Percentiles rank a stretch among this genome's conserved stretches.
Evolutionary conservation across 2,329 filamentous ascomycete species (phyloP).

Genomic region (Verticillium dahliae): DNA sequence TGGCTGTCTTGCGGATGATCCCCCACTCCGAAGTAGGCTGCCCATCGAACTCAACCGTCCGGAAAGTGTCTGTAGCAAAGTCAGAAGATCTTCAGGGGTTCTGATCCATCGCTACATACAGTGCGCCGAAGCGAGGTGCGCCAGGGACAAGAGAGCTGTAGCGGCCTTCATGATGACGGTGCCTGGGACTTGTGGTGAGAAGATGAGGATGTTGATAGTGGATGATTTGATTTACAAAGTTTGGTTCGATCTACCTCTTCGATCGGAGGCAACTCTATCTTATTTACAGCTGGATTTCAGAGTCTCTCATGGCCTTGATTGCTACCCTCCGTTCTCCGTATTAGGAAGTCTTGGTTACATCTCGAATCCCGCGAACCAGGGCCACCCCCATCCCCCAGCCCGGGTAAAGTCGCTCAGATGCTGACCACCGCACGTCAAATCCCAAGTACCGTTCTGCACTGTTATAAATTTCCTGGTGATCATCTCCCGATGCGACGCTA

Average conservation of each 20-base stretch:
- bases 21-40: constrained; percentile 18
- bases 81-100: background rate
- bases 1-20: constrained; percentile 23
- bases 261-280: background rate
- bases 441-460: background rate
- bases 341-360: background rate
- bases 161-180: constrained; percentile 10
- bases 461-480: background rate
- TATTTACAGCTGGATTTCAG: background rate
- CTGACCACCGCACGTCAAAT: background rate
- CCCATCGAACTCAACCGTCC: constrained; percentile 4
- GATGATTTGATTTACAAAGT: no score
- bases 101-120: constrained; percentile 20
- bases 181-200: no score
- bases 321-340: background rate
- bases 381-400: background rate
- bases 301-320: background rate
- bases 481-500: background rate
- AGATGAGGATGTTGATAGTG: background rate
- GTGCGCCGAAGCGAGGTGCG: constrained; percentile 25
- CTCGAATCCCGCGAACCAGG: background rate
- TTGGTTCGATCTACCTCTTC: no score
- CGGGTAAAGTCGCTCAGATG: background rate
- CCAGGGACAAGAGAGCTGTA: constrained; percentile 16
- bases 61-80: constrained; percentile 10